Base-by-base conservation (phyloP, 495 filamentous ascomycete species). In the Aspergillus sclerotioniger region DNA sequence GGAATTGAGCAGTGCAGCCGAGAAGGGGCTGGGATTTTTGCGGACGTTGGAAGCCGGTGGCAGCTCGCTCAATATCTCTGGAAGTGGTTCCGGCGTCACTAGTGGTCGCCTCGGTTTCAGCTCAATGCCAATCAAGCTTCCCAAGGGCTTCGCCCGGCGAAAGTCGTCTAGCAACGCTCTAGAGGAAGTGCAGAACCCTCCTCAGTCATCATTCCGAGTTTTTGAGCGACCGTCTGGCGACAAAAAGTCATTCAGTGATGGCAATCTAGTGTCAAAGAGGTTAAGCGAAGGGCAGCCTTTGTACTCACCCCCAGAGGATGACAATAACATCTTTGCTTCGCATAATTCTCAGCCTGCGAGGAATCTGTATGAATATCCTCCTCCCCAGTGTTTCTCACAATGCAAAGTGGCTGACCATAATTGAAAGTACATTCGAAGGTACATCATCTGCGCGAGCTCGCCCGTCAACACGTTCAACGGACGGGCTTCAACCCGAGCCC, bases 381-480 rank as follows among this genome's bases (percentile, higher is more conserved):
- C 60, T 50, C 56, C 61, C 54, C 46, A 37, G 15, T 21, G 51
- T 51, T 15, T 19, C 29, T 10, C 29, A 1, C 17, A 8, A 29
- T 45, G 8, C 17, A 52, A 64, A 69, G 47, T 63, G 51, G 55
- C 74, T 76, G 69, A 79, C 67, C 84, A 80, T 67, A 80, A 81
- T 53, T 88, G 87, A 70, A 86, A 85, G 81, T 25, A 86, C 86
- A 43, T 69, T 78, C 62, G 81, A 90, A 62, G 86, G 84, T 62
- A 88, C 87, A 29, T 72, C 75, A 31, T 79, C 80, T n/a, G 75
- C 72, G 10, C 84, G 87, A 50, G 78, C 88, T 60, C 90, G 87
- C 65, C 89, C 89, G 54, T 83, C 85, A 15, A 90, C 88, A 8
- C 87, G 88, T 7, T 90, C 88, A 8, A 84, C 85, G 20, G 89